phyloP scores from a whole-genome alignment of 495 filamentous ascomycete species.

The Sordaria brevicollis region DNA sequence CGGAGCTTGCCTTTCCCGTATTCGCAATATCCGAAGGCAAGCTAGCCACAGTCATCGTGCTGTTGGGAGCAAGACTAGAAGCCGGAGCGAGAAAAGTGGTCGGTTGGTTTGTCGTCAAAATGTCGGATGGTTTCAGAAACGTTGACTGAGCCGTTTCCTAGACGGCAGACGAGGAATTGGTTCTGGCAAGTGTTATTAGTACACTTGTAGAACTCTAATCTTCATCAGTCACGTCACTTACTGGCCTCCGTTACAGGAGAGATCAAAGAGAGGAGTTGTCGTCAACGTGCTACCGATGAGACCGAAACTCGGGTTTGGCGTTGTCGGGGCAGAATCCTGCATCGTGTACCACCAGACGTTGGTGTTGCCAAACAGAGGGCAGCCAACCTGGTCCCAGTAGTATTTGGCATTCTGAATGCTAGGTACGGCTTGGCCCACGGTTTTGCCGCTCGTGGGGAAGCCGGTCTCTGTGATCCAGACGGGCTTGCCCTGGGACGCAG shows the following conservation, averaged over 20 bases:
- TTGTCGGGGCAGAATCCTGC: slow-evolving; percentile 48
- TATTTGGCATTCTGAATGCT: slow-evolving; percentile 57
- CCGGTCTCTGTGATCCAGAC: slow-evolving; percentile 91
- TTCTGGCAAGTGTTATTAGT: slow-evolving; percentile 6
- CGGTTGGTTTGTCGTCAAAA: neutral
- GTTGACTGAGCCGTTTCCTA: neutral
- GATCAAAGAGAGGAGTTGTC: slow-evolving; percentile 52
- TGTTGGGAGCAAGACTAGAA: neutral
- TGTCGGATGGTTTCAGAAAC: neutral
- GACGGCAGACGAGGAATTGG: slow-evolving; percentile 1
- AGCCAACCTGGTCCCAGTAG: slow-evolving; percentile 74
- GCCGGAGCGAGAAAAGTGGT: neutral
- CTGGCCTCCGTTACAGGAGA: slow-evolving; percentile 37
- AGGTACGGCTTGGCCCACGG: slow-evolving; percentile 51
- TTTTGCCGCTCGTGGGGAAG: slow-evolving; percentile 63
- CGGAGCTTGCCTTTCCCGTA: neutral
- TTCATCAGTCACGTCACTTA: neutral
- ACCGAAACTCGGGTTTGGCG: slow-evolving; percentile 63
- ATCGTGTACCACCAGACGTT: slow-evolving; percentile 75
- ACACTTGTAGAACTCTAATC: neutral
- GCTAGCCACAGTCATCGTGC: neutral
- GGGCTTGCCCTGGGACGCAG: slow-evolving; percentile 50
- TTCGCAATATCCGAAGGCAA: neutral
- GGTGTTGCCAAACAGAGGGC: slow-evolving; percentile 52
- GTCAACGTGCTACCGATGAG: slow-evolving; percentile 31